Evolutionary conservation across 176 grass and related monocot genomes (phyloP), one percentile per base, ranked within the genome.

Genomic region (Triticum monococcum): DNA sequence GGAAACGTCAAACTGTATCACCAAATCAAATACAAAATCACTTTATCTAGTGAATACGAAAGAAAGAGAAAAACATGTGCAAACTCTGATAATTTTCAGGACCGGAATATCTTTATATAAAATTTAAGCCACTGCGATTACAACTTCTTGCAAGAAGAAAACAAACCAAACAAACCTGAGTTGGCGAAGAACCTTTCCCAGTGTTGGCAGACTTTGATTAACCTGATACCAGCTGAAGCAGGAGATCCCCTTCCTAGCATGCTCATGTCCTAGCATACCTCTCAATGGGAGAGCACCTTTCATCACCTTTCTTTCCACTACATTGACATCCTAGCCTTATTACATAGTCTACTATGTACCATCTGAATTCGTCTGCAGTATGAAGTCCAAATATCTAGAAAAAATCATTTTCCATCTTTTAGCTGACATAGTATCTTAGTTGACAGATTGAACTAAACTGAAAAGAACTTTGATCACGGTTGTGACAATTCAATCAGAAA

Each of bases 201-300:
- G 64, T 70, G 97, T 96, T 83, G 96, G 94, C 36, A 96, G 84
- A 91, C 97, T 91, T 96, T 92, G 87, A 94, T 98, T 72, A 93
- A 81, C 76, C 97, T 89, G 81, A 92, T 78, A 59, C 94, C 93
- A 71, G 87, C 90, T 2, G 92, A 96, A 41, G 90, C 84, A 22
- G 88, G 94, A 81, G 94, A 99, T 45, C 12, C 0, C 46, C 46
- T 48, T 48, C 12, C 46, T 48, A 48, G 4, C 46, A 48, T 48
- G 45, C 45, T 46, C 12, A 46, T 46, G 3, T 13, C 45, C 45
- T 46, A 46, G 46, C 46, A 48, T 14, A 48, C 12, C 45, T 46
- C 45, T 46, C 45, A 46, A 46, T 4, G 12, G 45, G 45, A 46
- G 45, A 46, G 45, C 45, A 46, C 45, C 45, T 14, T 46, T 46